These are phyloP conservation scores for Magnusiomyces tetraspermus DNA, from an alignment of 1,139 yeast species.

Conservation along the genomic window DNA sequence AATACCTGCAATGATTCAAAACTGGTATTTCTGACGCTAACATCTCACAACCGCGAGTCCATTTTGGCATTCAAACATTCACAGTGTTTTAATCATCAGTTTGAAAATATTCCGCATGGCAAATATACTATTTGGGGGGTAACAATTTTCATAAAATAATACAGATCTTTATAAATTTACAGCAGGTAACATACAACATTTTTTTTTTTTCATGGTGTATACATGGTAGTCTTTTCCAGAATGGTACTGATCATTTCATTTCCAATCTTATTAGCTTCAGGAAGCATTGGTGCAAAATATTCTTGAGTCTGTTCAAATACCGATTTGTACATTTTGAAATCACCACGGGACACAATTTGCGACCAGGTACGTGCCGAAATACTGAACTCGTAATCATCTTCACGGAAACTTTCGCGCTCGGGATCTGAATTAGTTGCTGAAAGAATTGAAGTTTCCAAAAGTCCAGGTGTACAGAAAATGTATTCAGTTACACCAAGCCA, in stretches of 20 bases:
- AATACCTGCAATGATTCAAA: no score
- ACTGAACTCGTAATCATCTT: conserved; percentile 65
- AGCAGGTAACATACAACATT: no score
- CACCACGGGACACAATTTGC: conserved; percentile 65
- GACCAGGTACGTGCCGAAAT: conserved; percentile 54
- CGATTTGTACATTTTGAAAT: conserved; percentile 58
- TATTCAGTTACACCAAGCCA: conserved; percentile 92
- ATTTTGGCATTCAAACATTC: no score
- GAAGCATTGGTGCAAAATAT: conserved; percentile 76
- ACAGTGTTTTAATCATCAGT: no score
- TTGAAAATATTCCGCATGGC: no score
- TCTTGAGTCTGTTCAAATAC: conserved; percentile 71
- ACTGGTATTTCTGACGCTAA: no score
- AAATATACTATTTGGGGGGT: no score
- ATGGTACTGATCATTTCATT: conserved; percentile 94
- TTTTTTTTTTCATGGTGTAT: no score
- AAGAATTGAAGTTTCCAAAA: conserved; percentile 72
- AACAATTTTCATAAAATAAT: no score
- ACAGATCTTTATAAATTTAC: no score
- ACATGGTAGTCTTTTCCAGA: conserved; percentile 32
- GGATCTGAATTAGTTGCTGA: conserved; percentile 59
- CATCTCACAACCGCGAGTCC: no score
- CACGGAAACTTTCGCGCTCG: conserved; percentile 68
- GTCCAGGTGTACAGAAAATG: conserved; percentile 71
- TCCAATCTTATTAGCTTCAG: conserved; percentile 85